Base-by-base conservation (phyloP, 176 grass and related monocot species). In the Oryza meridionalis region DNA sequence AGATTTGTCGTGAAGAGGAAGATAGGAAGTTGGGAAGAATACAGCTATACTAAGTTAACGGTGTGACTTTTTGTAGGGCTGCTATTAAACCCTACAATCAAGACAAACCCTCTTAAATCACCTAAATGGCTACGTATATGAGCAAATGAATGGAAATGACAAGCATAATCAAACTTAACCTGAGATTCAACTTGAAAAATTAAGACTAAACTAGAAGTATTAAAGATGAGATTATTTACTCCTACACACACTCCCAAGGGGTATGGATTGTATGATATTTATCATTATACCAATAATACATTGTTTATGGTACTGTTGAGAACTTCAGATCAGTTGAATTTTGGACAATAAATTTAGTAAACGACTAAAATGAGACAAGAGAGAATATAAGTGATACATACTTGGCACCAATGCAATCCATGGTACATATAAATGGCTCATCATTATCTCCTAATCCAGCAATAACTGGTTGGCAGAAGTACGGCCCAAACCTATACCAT, bases 351-450 rank as follows among this genome's bases (percentile, higher is more conserved):
- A 79, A 62, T 27, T 65, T 0, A 24, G 21, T 15, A 47, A 62
- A 51, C 27, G 3, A 24, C 58, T 62, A 62, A 24, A 22, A n/a
- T 62, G 58, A 37, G 2, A 33, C 19, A 7, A 7, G 14, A 75
- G 17, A 11, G 0, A 37, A 81, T 62, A 61, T 70, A 25, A 64
- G 25, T 85, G 50, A 73, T 42, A 88, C 93, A 45, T 96, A 99
- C 96, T 99, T 99, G 79, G 96, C 93, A 89, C 93, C 96, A 25
- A 99, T 37, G 85, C 91, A 96, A 75, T 99, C 93, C 93, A 95
- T 98, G 65, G 93, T 98, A 88, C 96, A 98, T 84, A 99, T 99
- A 80, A 99, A 99, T 12, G 91, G 93, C 82, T 87, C 75, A 5
- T 94, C 63, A 24, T 99, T 83, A 15, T 94, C 91, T 87, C 91